A percentile compares a stretch with the other conserved stretches of the same genome.
Conservation (phyloP, 176 grass and related monocot species). For the Oryza brachyantha region DNA sequence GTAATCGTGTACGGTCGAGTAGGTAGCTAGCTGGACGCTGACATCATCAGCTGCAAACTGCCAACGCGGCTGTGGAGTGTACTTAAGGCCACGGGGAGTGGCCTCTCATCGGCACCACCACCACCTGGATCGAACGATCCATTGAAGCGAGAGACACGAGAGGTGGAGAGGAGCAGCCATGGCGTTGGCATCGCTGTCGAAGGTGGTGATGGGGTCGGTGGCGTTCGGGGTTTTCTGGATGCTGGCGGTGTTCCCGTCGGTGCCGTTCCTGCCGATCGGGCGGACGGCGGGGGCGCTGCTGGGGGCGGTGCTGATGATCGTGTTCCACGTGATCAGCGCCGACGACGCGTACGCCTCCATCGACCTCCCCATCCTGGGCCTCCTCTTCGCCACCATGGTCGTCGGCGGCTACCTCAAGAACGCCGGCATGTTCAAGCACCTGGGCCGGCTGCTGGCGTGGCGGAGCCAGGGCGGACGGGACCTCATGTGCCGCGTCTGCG, state of each 20-base stretch:
- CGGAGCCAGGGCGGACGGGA: slow-evolving; percentile 78
- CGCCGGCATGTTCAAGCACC: slow-evolving; percentile 85
- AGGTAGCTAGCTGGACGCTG: slow-evolving; percentile 14
- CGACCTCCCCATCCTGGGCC: slow-evolving; percentile 89
- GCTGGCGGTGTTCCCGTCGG: slow-evolving; percentile 91
- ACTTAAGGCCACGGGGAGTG: slow-evolving; percentile 33
- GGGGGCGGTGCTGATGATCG: slow-evolving; percentile 74
- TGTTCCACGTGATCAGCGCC: slow-evolving; percentile 74
- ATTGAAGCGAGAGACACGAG: too few species aligned
- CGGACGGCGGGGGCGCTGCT: slow-evolving; percentile 89
- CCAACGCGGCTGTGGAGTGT: not conserved
- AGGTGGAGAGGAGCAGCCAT: slow-evolving; percentile 12
- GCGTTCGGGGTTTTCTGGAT: slow-evolving; percentile 92
- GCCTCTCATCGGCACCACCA: not conserved
- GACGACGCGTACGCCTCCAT: slow-evolving; percentile 79
- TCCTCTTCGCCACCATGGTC: slow-evolving; percentile 93
- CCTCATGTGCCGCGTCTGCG: slow-evolving; percentile 83
- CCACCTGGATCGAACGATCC: not conserved
- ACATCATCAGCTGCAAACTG: not conserved
- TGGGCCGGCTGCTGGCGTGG: slow-evolving; percentile 77
- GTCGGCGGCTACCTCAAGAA: slow-evolving; percentile 85
- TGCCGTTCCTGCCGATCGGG: slow-evolving; percentile 91
- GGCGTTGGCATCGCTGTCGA: slow-evolving; percentile 48
- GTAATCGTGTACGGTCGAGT: too few species aligned
- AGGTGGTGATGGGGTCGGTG: slow-evolving; percentile 61